Evolutionary conservation across 768 basidiomycete species (phyloP).

Genomic region (Phaeotremella skinneri): DNA sequence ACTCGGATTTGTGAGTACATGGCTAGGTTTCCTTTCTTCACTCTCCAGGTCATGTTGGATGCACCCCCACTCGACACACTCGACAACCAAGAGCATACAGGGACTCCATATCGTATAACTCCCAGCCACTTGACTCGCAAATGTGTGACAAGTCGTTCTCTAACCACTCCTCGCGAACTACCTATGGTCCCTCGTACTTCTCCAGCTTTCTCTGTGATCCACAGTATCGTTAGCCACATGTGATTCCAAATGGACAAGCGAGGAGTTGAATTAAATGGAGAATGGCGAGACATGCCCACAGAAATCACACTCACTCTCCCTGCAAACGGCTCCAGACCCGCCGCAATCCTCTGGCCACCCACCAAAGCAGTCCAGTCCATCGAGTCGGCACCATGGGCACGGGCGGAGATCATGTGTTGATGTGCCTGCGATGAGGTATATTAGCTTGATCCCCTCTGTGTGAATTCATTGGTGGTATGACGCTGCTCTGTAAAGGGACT

Average conservation of each 20-base stretch:
- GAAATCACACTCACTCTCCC: constrained; percentile 31
- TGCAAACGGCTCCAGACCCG: constrained; percentile 58
- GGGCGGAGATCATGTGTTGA: constrained; percentile 73
- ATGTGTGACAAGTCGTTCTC: no score
- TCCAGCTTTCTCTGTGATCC: neutral
- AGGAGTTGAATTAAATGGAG: neutral
- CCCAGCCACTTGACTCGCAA: no score
- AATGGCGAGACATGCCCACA: no score
- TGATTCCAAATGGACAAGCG: neutral
- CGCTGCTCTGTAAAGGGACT: no score
- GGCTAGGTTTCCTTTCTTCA: no score
- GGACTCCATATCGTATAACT: no score
- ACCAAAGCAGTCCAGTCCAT: constrained; percentile 83
- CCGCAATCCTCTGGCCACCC: constrained; percentile 71
- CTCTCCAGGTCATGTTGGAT: no score
- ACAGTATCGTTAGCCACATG: no score
- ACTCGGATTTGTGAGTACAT: no score
- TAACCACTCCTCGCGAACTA: neutral
- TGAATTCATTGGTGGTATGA: no score
- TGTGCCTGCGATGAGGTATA: constrained; percentile 57
- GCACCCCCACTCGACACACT: no score
- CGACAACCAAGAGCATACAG: no score
- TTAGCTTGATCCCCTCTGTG: constrained; percentile 6
- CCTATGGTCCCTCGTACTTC: neutral
- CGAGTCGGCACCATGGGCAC: constrained; percentile 66